These are phyloP conservation scores for Clitocybe nebularis DNA, from an alignment of 1,284 basidiomycete species.

Conservation along the genomic window DNA sequence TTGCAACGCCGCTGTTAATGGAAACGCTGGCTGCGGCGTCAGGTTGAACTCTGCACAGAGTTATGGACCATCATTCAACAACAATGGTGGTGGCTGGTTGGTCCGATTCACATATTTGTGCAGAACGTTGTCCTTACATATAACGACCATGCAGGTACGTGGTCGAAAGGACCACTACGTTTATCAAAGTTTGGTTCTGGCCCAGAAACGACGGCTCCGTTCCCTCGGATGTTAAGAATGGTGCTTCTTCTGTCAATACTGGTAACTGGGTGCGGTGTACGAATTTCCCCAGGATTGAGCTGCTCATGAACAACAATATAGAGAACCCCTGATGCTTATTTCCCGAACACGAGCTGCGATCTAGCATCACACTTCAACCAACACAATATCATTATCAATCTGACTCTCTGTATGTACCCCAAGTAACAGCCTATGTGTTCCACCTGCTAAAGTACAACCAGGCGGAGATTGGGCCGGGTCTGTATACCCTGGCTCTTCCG, in stretches of 20 bases:
- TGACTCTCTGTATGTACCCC: constrained; percentile 35
- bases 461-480: constrained; percentile 36
- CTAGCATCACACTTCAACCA: constrained; percentile 34
- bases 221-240: constrained; percentile 37
- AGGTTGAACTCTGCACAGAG: constrained; percentile 37
- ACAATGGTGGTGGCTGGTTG: constrained; percentile 55
- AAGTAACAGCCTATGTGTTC: too few relatives aligned
- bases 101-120: not conserved
- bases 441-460: constrained; percentile 8
- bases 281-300: not conserved
- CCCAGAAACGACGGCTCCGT: constrained; percentile 30
- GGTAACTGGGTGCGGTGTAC: constrained; percentile 43
- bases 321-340: constrained; percentile 39
- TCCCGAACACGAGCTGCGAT: constrained; percentile 42
- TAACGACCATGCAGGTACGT: constrained; percentile 38
- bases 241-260: constrained; percentile 33
- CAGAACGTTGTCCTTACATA: not conserved
- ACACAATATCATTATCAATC: constrained; percentile 47
- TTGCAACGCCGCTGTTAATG: constrained; percentile 49
- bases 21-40: constrained; percentile 65
- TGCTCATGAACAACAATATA: constrained; percentile 8
- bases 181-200: constrained; percentile 54
- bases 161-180: constrained; percentile 39
- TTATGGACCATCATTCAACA: constrained; percentile 60
- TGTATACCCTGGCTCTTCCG: constrained; percentile 20